Percentiles rank a stretch among this genome's conserved stretches.
Conservation (phyloP, 139 green algal species). For the Spirogloea muscicola region DNA sequence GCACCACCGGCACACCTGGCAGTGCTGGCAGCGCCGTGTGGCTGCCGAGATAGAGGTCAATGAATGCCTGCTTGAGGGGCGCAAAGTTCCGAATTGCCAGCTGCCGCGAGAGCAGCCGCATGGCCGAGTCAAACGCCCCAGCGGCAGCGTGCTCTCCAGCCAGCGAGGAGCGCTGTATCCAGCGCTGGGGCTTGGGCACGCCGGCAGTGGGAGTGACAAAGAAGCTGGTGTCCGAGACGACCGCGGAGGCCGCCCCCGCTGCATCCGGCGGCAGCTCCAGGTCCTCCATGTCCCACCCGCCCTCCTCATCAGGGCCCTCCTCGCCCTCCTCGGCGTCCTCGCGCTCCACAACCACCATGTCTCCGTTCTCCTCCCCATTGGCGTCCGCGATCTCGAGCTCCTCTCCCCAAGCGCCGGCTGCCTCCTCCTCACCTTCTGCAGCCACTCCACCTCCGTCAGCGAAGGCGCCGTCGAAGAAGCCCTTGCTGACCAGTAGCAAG, state of each 20-base stretch:
- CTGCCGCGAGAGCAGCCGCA: constrained; percentile 89
- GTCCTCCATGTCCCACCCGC: constrained; percentile 94
- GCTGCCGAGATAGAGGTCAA: constrained; percentile 74
- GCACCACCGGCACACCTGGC: constrained; percentile 58
- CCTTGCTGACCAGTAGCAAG: constrained; percentile 92
- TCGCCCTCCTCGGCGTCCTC: constrained; percentile 38
- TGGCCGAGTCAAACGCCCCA: constrained; percentile 81
- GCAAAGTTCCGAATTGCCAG: constrained; percentile 87
- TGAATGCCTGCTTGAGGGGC: constrained; percentile 77
- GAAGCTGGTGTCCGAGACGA: constrained; percentile 8
- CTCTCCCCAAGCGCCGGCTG: constrained; percentile 34
- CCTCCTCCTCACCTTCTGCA: constrained; percentile 41
- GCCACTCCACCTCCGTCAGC: constrained; percentile 54
- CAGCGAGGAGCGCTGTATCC: constrained; percentile 74
- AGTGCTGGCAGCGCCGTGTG: constrained; percentile 67
- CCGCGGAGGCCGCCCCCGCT: constrained; percentile 41
- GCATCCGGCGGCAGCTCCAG: constrained; percentile 65
- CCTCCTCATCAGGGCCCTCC: constrained; percentile 66
- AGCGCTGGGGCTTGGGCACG: constrained; percentile 68
- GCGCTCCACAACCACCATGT: constrained; percentile 29
- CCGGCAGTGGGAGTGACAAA: constrained; percentile 81
- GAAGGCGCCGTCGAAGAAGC: constrained; percentile 91
- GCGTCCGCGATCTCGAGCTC: constrained; percentile 32
- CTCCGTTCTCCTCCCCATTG: constrained; percentile 27
- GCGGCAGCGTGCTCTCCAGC: constrained; percentile 79